These are phyloP conservation scores for Carex parvula DNA, from an alignment of 176 grass and related monocot genomes.

Conservation along the genomic window DNA sequence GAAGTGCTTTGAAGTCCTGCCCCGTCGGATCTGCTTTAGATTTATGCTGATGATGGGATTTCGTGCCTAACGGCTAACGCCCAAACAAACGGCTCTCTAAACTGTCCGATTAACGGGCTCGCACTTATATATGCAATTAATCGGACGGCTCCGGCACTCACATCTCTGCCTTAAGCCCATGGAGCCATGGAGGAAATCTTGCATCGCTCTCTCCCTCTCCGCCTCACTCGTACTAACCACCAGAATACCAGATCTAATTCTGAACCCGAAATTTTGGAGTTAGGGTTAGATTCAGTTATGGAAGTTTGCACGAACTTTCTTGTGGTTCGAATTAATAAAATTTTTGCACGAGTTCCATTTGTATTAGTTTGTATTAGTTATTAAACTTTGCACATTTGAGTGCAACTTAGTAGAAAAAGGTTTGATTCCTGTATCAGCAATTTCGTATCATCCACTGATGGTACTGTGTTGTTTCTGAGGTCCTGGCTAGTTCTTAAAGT, in stretches of 20 bases:
- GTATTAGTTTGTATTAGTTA: neutral
- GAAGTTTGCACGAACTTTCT: neutral
- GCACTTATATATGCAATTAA: neutral
- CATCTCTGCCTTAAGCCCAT: neutral
- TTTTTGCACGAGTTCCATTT: neutral
- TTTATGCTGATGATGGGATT: neutral
- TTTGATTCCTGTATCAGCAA: neutral
- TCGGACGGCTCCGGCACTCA: neutral
- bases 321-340: neutral
- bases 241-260: neutral
- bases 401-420: too few species aligned
- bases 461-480: too few species aligned
- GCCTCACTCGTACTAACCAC: neutral
- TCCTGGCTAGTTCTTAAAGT: neutral
- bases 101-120: neutral
- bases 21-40: neutral
- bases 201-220: neutral
- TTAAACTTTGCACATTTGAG: too few species aligned
- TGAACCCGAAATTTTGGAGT: neutral
- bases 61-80: neutral
- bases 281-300: neutral
- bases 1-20: neutral
- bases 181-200: neutral
- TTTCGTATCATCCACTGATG: neutral
- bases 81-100: too few species aligned